phyloP scores from a whole-genome alignment of 257 asterid genomes.

The Solanum verrucosum region DNA sequence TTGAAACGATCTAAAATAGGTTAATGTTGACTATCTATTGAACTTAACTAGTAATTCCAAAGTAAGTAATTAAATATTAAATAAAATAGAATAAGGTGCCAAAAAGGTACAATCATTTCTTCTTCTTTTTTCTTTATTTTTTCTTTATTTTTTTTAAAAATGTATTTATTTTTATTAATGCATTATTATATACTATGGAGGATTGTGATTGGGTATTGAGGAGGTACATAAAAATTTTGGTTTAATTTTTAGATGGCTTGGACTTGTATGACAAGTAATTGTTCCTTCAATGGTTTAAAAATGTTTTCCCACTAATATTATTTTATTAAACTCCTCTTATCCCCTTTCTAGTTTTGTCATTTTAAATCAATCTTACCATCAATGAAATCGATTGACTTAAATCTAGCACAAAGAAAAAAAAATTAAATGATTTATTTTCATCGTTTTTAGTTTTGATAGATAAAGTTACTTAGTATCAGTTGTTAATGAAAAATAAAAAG shows the following conservation, averaged over 20 bases:
- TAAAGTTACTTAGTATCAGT: fast-evolving
- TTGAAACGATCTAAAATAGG: background rate
- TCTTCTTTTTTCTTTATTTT: background rate
- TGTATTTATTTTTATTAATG: background rate
- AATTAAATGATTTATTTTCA: background rate
- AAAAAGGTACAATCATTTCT: background rate
- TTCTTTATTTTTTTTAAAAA: background rate
- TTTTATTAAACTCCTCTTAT: background rate
- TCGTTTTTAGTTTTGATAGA: fast-evolving
- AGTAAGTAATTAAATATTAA: background rate
- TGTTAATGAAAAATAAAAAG: fast-evolving
- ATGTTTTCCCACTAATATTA: background rate
- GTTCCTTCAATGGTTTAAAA: background rate
- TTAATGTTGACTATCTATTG: background rate
- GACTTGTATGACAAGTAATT: background rate
- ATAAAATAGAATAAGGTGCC: background rate
- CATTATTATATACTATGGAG: background rate
- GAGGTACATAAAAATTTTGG: background rate
- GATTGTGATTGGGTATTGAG: background rate
- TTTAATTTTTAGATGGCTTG: background rate
- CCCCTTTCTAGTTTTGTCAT: background rate
- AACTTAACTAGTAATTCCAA: background rate
- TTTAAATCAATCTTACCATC: background rate
- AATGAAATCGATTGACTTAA: background rate
- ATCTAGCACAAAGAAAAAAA: too few relatives aligned